These are phyloP conservation scores for Aureobasidium sp. DNA, from an alignment of 2,329 filamentous ascomycete species.

Conservation along the genomic window DNA sequence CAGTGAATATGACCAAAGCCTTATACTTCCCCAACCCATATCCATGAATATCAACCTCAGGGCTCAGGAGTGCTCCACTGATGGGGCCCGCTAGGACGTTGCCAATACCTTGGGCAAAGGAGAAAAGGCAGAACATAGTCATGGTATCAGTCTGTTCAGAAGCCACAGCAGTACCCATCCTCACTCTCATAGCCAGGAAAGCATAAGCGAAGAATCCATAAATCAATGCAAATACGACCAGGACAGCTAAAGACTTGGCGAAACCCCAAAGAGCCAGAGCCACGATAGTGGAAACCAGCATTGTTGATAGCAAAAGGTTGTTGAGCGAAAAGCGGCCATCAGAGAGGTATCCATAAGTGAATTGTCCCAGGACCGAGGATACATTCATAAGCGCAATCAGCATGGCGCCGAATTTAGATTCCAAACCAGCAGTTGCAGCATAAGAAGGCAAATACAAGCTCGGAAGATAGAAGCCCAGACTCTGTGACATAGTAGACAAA, in stretches of 20 bases:
- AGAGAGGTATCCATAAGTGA: slow-evolving; percentile 29
- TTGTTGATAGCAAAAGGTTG: slow-evolving; percentile 26
- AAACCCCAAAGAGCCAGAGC: slow-evolving; percentile 41
- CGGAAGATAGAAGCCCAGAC: slow-evolving; percentile 32
- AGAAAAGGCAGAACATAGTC: slow-evolving; percentile 19
- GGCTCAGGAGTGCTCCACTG: slow-evolving; percentile 16
- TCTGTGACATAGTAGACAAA: slow-evolving; percentile 28
- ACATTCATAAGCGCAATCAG: slow-evolving; percentile 23
- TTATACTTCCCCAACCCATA: slow-evolving; percentile 17
- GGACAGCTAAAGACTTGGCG: slow-evolving; percentile 25
- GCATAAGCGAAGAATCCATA: slow-evolving; percentile 39
- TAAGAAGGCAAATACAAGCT: slow-evolving; percentile 31
- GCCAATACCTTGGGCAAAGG: slow-evolving; percentile 20
- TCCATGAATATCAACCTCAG: background rate
- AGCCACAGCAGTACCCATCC: slow-evolving; percentile 20
- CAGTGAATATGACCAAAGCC: slow-evolving; percentile 17
- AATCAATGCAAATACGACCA: slow-evolving; percentile 33
- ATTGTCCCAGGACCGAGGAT: slow-evolving; percentile 27
- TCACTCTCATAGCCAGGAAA: slow-evolving; percentile 26
- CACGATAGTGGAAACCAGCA: slow-evolving; percentile 32
- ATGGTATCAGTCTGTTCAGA: slow-evolving; percentile 16
- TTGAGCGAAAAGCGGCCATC: slow-evolving; percentile 26
- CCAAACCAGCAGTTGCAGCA: slow-evolving; percentile 13
- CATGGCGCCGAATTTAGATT: too few species aligned
- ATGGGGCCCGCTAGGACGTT: slow-evolving; percentile 22